phyloP scores from a whole-genome alignment of 2,329 filamentous ascomycete genomes.

The Setomelanomma holmii region DNA sequence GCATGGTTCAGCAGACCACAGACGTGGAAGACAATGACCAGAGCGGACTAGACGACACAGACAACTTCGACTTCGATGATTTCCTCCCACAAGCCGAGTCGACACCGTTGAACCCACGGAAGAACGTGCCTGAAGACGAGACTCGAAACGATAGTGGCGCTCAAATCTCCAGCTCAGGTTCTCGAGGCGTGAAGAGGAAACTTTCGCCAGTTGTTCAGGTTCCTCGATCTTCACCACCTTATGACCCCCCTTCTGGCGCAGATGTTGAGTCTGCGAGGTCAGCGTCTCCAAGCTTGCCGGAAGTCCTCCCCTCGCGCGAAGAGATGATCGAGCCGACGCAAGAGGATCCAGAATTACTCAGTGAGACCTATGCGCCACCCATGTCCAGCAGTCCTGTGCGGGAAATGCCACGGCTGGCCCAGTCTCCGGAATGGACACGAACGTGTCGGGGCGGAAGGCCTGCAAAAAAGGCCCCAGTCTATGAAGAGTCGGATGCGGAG shows the following conservation, averaged over 20 bases:
- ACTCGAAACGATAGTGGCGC: constrained; percentile 34
- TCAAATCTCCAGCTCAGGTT: constrained; percentile 40
- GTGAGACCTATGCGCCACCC: constrained; percentile 54
- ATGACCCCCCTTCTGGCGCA: constrained; percentile 33
- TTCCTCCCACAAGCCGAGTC: constrained; percentile 72
- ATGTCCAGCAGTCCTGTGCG: constrained; percentile 50
- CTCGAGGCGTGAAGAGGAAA: constrained; percentile 50
- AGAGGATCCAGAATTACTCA: constrained; percentile 39
- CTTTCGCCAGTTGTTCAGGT: constrained; percentile 47
- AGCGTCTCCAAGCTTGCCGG: constrained; percentile 44
- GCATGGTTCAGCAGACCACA: constrained; percentile 55
- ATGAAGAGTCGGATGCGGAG: constrained; percentile 32
- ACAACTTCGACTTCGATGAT: constrained; percentile 43
- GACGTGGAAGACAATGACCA: constrained; percentile 55
- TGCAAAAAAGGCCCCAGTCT: constrained; percentile 21
- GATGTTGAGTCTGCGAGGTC: constrained; percentile 41
- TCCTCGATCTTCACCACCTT: constrained; percentile 48
- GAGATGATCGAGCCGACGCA: constrained; percentile 27
- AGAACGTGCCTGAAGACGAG: constrained; percentile 35
- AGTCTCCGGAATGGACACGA: constrained; percentile 22
- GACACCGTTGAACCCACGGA: constrained; percentile 64
- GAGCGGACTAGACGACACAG: constrained; percentile 54
- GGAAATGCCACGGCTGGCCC: constrained; percentile 21
- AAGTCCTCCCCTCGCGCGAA: constrained; percentile 37
- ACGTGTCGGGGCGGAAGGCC: constrained; percentile 24